Conservation (phyloP, 148 eudicot species). For the Simmondsia chinensis region DNA sequence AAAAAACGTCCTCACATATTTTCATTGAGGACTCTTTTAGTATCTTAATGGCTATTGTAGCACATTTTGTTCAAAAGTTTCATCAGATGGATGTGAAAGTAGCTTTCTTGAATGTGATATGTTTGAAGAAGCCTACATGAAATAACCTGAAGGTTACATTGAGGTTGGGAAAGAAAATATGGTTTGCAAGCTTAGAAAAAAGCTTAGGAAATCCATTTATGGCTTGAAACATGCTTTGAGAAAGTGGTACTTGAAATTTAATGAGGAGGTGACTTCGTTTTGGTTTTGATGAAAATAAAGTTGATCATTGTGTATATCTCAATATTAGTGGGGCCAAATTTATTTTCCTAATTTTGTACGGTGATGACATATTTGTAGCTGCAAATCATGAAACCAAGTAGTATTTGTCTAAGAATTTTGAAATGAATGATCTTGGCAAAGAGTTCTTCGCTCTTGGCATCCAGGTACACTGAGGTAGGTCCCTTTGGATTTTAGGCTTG, state of each 20-base stretch:
- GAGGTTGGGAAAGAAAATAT: too few species aligned
- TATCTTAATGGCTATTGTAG: too few species aligned
- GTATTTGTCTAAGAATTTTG: not conserved
- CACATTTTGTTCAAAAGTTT: too few species aligned
- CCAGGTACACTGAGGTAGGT: conserved; percentile 4
- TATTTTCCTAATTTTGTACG: conserved; percentile 4
- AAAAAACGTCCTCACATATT: too few species aligned
- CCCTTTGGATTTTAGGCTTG: conserved; percentile 4
- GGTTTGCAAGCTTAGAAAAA: conserved; percentile 6
- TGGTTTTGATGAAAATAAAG: not conserved
- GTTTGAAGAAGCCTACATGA: not conserved
- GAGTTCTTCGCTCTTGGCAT: conserved; percentile 14
- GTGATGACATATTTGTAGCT: conserved; percentile 8
- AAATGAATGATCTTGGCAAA: conserved; percentile 13
- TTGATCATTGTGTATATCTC: not conserved
- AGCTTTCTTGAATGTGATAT: not conserved
- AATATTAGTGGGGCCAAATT: not conserved
- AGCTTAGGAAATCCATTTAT: conserved; percentile 9
- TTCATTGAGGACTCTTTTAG: too few species aligned
- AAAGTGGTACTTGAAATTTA: conserved; percentile 1
- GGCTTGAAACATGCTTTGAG: conserved; percentile 11
- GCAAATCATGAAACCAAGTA: conserved; percentile 1
- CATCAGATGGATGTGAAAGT: conserved; percentile 11
- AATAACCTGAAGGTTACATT: not conserved
- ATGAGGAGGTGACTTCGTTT: not conserved